Base-by-base conservation (phyloP, 495 filamentous ascomycete species). In the Aspergillus biplanus region DNA sequence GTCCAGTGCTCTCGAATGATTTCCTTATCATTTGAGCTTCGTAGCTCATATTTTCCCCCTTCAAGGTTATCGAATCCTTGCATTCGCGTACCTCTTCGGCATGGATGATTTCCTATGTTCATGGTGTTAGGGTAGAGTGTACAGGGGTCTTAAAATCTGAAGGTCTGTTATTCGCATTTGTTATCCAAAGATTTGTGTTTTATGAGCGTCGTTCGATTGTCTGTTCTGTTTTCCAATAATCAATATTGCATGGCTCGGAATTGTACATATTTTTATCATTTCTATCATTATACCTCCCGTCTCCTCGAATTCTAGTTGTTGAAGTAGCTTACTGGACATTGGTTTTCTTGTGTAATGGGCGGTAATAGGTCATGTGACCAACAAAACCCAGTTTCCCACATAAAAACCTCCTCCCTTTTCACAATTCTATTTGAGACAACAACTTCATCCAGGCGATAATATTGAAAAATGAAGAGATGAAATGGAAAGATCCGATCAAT, bases 71-170 rank as follows among this genome's bases (percentile, higher is more conserved):
- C 18, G 16, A 37, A 33, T 27, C 18, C 18, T 34, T 54, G 44
- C 16, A 44, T 52, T 27, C 37, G 37, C 37, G 37, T 52, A 55
- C 21, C 34, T 33, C 42, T 56, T 42, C 50, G 56, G 33, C 18
- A 53, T 39, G 58, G 59, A 50, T 55, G 62, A 47, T 63, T 58
- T 61, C 50, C 39, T 61, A 55, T 54, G 35, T 63, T 42, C 33
- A 58, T 32, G 63, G 56, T 58, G 57, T 58, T 63, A 61, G 54
- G 66, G 33, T 65, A 62, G 59, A 62, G 47, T 37, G 44, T 27
- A 57, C 35, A 12, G 42, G 44, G 55, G 32, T 37, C 56, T 56
- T 52, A 21, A 48, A 53, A 65, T 56, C 39, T 27, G 63, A 65
- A 56, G 50, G 11, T 46, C 32, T 44, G 31, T 52, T 55, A 48